Base-by-base conservation (phyloP, 1,284 basidiomycete genomes). In the Sphaerobolus stellatus region DNA sequence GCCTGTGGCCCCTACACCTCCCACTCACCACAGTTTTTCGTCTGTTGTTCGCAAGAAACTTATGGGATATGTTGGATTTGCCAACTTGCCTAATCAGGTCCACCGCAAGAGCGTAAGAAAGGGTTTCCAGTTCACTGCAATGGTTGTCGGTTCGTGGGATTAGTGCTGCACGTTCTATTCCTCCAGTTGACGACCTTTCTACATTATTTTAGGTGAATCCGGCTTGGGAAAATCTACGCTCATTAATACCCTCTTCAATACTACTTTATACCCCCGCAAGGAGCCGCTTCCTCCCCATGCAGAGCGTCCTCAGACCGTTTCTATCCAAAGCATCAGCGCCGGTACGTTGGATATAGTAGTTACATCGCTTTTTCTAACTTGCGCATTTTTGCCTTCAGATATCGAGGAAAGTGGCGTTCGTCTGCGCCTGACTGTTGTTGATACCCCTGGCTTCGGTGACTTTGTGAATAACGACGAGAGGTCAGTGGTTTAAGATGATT, bases 391-490 rank as follows among this genome's bases (percentile, higher is more conserved):
- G 54, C 16, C 44, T 20, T 65, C 71, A 96, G 94, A 98, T 70
- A 98, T 98, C 65, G 95, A 98, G 77, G 95, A 98, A 78, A 95
- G 91, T 61, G 94, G 94, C 55, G 94, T 98, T 54, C 83, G 93
- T 62, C 83, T 98, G 52, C 92, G 92, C 67, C 76, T 98, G 57
- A 98, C 93, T 16, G 95, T 98, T 59, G 94, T 98, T 60, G 94
- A 98, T 72, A 98, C 94, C 38, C 94, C 94, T 52, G 94, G 94
- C 28, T 98, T 96, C 65, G 94, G 94, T 56, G 94, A 98, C 73
- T 97, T 94, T 71, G 93, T 98, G 68, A 97, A 98, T 80, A 98
- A 98, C 71, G 91, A 95, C 62, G 93, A 96, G 65, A 93, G 92
- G 92, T 92, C 64, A 59, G 70, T 68, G 27, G 5, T 28, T 41